Evolutionary conservation across 2,329 filamentous ascomycete genomes (phyloP), one percentile per base, ranked within the genome.

Genomic region (Dactylella cylindrospora): DNA sequence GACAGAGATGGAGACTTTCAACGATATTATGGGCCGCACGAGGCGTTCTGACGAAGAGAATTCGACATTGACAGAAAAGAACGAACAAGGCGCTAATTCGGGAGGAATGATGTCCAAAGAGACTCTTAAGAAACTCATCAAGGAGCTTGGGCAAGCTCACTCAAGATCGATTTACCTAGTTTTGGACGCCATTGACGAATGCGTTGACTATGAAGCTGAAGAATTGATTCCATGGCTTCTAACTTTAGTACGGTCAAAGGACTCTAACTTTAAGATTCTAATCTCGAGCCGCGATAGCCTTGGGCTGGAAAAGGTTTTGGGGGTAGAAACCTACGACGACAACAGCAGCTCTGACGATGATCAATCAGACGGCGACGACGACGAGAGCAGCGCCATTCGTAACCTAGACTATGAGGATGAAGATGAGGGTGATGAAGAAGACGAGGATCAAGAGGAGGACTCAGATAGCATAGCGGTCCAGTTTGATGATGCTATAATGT

Each of bases 211-310:
- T 23, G 49, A 62, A 19, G 26, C 36, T 3, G 57, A 54, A 20
- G 57, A 50, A 15, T 8, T 62, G 15, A 23, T 62, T 2, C 57
- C 57, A 1, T 62, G 57, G 57, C 29, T 62, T 3, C 19, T 62
- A n/a, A 44, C 39, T 25, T 39, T 62, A 2, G 49, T 49, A 19
- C 38, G 57, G 17, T 49, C 49, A 10, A 19, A 49, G 1, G 57
- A 62, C 1, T 23, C 40, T 7, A 53, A 62, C 15, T 50, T 62
- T 15, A 62, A 62, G 9, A 31, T 62, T 22, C 28, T 62, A 2
- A 54, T 62, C 23, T 62, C 57, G 1, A 54, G 49, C 23, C 57
- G 57, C 15, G 57, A 62, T 50, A 62, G 44, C 31, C 25, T 62
- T 2, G 40, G 41, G 3, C 17, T 62, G 12, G 49, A 62, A 12